Conservation (phyloP, 345 rosid species). For the Clausena lansium region DNA sequence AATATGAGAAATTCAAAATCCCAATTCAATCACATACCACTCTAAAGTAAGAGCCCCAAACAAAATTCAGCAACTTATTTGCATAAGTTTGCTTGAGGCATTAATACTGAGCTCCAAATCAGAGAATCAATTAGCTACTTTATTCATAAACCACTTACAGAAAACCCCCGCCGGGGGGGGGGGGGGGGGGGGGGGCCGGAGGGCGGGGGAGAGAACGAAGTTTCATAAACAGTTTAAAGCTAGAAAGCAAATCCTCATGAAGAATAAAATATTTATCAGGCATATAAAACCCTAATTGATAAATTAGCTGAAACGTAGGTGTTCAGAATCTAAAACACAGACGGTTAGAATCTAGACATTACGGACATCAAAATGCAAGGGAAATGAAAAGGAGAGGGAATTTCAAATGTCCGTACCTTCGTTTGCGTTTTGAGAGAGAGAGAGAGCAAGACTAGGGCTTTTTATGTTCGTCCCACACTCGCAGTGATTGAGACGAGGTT, state of each 20-base stretch:
- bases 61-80: background rate
- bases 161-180: too few species aligned
- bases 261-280: too few species aligned
- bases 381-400: background rate
- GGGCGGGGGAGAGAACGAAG: background rate
- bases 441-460: background rate
- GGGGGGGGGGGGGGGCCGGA: too few species aligned
- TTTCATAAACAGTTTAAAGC: background rate
- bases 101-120: background rate
- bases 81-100: background rate
- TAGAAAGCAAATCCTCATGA: background rate
- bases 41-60: background rate
- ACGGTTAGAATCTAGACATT: background rate
- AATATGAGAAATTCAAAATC: background rate
- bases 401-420: constrained; percentile 1
- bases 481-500: background rate
- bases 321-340: background rate
- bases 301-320: background rate
- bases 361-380: background rate
- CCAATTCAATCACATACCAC: background rate
- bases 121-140: background rate
- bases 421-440: background rate
- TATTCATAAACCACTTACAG: background rate
- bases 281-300: background rate
- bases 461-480: background rate